Base-by-base conservation (phyloP, 2,329 filamentous ascomycete species). In the Colletotrichum paranaense region DNA sequence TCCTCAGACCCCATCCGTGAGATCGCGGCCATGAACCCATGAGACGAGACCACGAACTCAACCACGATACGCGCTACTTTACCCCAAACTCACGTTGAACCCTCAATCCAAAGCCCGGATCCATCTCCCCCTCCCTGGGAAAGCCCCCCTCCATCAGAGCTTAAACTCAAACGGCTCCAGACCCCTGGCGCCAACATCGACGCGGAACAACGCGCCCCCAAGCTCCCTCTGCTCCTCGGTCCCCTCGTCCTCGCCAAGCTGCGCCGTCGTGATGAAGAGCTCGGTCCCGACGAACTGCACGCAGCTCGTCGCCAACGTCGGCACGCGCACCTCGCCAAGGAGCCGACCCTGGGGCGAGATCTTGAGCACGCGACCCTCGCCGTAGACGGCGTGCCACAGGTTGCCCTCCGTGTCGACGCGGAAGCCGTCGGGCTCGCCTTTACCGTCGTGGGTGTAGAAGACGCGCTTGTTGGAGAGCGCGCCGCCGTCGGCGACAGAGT, bases 381-480 rank as follows among this genome's bases (percentile, higher is more conserved):
- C 95, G 80, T 94, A 97, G n/a, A 97, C 87, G 8, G 94, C 94
- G 74, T 93, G 92, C 95, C 96, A 98, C 78, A 98, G 88, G 84
- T 93, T 92, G n/a, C 95, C 95, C 67, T 97, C 91, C 56, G 88
- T 89, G 79, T 98, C 95, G 78, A 97, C 89, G 75, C 92, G 92
- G 83, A 96, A 95, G 2, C 95, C 95, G 82, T 98, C 95, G 1
- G 95, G 95, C 75, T 91, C 90, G 60, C 92, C 92, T 30, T 88
- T 81, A 1, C 89, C 89, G 4, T 89, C 87, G 79, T 95, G 91
- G 69, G 88, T 85, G 84, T 95, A 96, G 83, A 95, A 95, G 49
- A 92, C 85, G 68, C 93, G 90, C 78, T 91, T 89, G 82, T 93
- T 92, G 71, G 88, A 89, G 66, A 94, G 86, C n/a, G 84, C 84